phyloP scores from a whole-genome alignment of 140 eudicot species.

The Anethum foeniculum region DNA sequence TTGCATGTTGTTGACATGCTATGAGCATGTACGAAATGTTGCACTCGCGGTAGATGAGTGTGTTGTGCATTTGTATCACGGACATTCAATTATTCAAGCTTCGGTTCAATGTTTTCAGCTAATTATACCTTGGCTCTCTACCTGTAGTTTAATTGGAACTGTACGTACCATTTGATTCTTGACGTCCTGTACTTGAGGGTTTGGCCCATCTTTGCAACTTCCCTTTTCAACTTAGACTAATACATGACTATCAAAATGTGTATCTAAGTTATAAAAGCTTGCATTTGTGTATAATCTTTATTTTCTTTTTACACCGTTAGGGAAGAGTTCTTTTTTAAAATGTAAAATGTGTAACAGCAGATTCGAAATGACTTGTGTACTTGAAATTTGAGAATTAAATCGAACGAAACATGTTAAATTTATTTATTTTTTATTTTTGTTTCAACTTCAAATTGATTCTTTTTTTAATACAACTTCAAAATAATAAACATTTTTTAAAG shows the following conservation, averaged over 20 bases:
- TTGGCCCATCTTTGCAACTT: background rate
- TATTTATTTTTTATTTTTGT: too few species aligned
- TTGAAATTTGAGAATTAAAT: too few species aligned
- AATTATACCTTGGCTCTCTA: background rate
- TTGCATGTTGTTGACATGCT: background rate
- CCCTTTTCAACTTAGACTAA: background rate
- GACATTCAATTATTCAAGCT: background rate
- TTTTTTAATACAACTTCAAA: too few species aligned
- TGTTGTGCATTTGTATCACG: background rate
- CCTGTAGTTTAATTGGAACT: background rate
- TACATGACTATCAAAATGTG: background rate
- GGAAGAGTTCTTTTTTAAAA: too few species aligned
- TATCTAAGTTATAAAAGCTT: too few species aligned
- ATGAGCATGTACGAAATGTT: background rate
- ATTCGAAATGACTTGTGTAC: too few species aligned
- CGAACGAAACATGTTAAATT: too few species aligned
- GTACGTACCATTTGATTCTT: constrained; percentile 2
- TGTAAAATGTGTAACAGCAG: too few species aligned
- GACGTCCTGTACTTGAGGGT: background rate
- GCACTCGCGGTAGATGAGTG: constrained; percentile 15
- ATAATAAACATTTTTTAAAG: too few species aligned
- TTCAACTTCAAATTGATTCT: too few species aligned
- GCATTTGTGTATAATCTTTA: too few species aligned
- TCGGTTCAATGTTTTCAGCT: background rate
- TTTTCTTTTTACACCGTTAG: too few species aligned